A percentile compares a stretch with the other conserved stretches of the same genome.
phyloP scores from a whole-genome alignment of 495 filamentous ascomycete genomes.

The Usnea hakonensis region DNA sequence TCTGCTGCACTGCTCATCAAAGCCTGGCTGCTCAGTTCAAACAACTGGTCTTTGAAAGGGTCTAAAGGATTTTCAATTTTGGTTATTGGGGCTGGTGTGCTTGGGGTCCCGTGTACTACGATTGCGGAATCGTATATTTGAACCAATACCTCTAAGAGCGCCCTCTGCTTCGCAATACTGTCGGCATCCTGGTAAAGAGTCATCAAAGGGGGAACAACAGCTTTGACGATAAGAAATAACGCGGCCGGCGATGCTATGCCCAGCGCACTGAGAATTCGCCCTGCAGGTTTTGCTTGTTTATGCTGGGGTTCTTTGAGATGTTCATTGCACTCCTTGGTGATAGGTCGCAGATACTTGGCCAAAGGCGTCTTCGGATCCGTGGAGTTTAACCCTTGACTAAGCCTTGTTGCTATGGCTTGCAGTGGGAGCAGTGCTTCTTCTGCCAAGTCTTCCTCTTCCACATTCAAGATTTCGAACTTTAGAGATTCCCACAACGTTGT shows the following conservation, averaged over 20 bases:
- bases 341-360: constrained; percentile 53
- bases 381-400: constrained; percentile 46
- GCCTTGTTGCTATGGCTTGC: constrained; percentile 47
- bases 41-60: constrained; percentile 54
- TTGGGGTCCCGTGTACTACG: constrained; percentile 51
- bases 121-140: constrained; percentile 51
- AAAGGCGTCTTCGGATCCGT: constrained; percentile 46
- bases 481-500: constrained; percentile 65
- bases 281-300: constrained; percentile 63
- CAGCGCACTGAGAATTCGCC: constrained; percentile 52
- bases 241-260: constrained; percentile 49
- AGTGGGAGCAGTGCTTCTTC: constrained; percentile 51
- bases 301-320: constrained; percentile 68
- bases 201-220: constrained; percentile 52
- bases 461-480: constrained; percentile 70
- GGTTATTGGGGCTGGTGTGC: constrained; percentile 29
- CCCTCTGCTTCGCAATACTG: constrained; percentile 58
- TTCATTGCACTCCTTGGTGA: constrained; percentile 64
- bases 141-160: constrained; percentile 56
- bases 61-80: constrained; percentile 43
- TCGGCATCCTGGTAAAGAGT: constrained; percentile 58
- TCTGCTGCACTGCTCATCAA: constrained; percentile 54
- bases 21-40: constrained; percentile 52
- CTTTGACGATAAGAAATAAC: constrained; percentile 47
- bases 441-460: constrained; percentile 63